Evolutionary conservation across 2,329 filamentous ascomycete species (phyloP).

Genomic region (Colletotrichum brevisporum): DNA sequence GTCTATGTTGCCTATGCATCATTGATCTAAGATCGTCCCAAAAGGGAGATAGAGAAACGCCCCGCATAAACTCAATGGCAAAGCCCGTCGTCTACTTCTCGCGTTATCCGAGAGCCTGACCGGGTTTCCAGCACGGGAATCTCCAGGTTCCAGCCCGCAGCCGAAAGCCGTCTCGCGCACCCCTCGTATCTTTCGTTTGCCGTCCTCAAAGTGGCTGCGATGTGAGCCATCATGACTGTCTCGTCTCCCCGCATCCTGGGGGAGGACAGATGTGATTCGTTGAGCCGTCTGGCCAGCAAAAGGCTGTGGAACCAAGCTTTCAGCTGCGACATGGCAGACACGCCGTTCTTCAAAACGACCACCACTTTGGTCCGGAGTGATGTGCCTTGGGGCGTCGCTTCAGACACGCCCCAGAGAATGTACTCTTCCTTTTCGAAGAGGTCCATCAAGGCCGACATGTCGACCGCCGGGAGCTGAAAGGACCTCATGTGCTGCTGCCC

Average conservation of each 20-base stretch:
- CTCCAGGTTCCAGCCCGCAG: slow-evolving; percentile 31
- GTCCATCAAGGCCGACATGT: slow-evolving; percentile 1
- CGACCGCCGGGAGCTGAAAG: slow-evolving; percentile 22
- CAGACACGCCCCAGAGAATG: slow-evolving; percentile 23
- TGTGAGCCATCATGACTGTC: slow-evolving; percentile 20
- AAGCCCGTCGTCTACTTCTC: slow-evolving; percentile 15
- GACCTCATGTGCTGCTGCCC: slow-evolving; percentile 5
- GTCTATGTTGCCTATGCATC: too few relatives aligned
- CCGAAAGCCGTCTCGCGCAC: slow-evolving; percentile 15
- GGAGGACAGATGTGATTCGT: neutral
- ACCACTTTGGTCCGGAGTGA: slow-evolving; percentile 16
- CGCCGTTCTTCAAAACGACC: slow-evolving; percentile 30
- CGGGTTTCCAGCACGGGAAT: slow-evolving; percentile 33
- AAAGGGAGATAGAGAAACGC: neutral
- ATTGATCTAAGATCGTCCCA: slow-evolving; percentile 14
- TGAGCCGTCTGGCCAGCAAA: slow-evolving; percentile 4
- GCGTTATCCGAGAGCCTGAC: slow-evolving; percentile 31
- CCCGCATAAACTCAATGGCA: slow-evolving; percentile 13
- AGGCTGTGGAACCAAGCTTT: slow-evolving; percentile 37
- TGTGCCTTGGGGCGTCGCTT: neutral
- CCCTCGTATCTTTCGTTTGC: slow-evolving; percentile 25
- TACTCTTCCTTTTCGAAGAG: slow-evolving; percentile 27
- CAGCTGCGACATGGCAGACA: slow-evolving; percentile 28
- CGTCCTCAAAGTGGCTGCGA: slow-evolving; percentile 3
- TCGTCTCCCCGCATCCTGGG: neutral